Percentiles rank a stretch among this genome's conserved stretches.
Conservation (phyloP, 371 early-diverging fungal species). For the Zancudomyces culisetae region DNA sequence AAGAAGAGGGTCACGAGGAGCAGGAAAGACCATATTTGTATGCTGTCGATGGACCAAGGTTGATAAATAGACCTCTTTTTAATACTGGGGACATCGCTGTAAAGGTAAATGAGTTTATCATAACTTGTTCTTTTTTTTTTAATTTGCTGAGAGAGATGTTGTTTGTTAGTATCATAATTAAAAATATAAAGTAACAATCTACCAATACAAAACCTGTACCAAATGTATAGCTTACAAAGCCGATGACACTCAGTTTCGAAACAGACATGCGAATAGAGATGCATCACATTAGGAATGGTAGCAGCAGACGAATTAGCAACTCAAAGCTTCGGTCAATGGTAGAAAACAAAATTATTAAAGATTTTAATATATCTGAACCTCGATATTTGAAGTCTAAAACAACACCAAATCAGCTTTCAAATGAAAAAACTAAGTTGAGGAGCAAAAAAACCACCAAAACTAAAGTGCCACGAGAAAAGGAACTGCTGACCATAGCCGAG, state of each 20-base stretch:
- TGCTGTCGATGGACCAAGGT: no score
- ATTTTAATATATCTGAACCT: neutral
- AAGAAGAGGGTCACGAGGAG: no score
- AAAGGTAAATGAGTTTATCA: constrained; percentile 1
- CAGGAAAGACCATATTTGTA: no score
- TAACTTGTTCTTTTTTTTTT: neutral
- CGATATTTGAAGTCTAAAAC: neutral
- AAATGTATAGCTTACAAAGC: constrained; percentile 10
- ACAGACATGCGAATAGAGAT: constrained; percentile 6
- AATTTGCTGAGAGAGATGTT: constrained; percentile 5
- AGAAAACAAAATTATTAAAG: neutral
- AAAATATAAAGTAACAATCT: neutral
- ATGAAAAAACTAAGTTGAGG: neutral
- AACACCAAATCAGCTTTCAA: no score
- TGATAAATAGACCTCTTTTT: constrained; percentile 5
- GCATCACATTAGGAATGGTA: no score
- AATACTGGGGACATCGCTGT: neutral
- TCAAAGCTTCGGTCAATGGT: no score
- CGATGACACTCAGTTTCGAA: constrained; percentile 18
- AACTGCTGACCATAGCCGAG: constrained; percentile 9
- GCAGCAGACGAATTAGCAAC: no score
- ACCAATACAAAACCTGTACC: neutral
- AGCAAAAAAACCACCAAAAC: no score
- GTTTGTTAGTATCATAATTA: constrained; percentile 3
- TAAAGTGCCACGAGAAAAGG: no score